Percentiles rank a stretch among this genome's conserved stretches.
phyloP scores from a whole-genome alignment of 2,329 filamentous ascomycete species.

The Teratosphaeria epicoccoides region DNA sequence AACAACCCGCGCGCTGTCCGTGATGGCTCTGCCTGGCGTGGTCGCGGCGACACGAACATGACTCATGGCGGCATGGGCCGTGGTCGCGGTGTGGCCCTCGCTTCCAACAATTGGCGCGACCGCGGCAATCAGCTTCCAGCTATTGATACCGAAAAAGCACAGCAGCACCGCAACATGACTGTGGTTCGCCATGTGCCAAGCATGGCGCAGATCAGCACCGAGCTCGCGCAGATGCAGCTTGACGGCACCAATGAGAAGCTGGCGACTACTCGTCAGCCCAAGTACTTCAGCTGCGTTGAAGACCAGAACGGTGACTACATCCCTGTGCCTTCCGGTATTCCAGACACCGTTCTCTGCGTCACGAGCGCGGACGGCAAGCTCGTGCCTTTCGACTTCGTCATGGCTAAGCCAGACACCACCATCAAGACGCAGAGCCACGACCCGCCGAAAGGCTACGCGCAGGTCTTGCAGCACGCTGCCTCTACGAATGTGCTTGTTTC shows the following conservation, averaged over 20 bases:
- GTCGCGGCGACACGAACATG: background rate
- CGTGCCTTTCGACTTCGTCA: background rate
- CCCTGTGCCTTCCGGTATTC: background rate
- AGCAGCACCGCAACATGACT: background rate
- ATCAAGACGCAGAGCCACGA: background rate
- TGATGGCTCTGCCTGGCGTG: background rate
- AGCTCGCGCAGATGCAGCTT: constrained; percentile 1
- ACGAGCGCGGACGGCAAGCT: background rate
- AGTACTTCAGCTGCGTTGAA: constrained; percentile 1
- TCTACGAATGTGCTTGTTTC: background rate
- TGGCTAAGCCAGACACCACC: background rate
- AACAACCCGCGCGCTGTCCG: background rate
- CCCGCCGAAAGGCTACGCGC: background rate
- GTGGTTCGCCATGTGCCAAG: background rate
- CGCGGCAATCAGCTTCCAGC: background rate
- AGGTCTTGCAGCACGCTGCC: background rate
- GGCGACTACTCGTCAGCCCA: background rate
- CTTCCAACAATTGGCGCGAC: constrained; percentile 1
- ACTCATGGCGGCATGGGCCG: background rate
- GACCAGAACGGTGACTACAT: constrained; percentile 3
- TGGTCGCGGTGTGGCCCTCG: background rate
- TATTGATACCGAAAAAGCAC: background rate
- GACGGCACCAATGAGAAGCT: constrained; percentile 2
- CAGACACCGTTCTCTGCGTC: background rate
- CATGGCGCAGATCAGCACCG: background rate